These are phyloP conservation scores for Oryza longistaminata DNA, from an alignment of 176 grass and related monocot species.

Conservation along the genomic window DNA sequence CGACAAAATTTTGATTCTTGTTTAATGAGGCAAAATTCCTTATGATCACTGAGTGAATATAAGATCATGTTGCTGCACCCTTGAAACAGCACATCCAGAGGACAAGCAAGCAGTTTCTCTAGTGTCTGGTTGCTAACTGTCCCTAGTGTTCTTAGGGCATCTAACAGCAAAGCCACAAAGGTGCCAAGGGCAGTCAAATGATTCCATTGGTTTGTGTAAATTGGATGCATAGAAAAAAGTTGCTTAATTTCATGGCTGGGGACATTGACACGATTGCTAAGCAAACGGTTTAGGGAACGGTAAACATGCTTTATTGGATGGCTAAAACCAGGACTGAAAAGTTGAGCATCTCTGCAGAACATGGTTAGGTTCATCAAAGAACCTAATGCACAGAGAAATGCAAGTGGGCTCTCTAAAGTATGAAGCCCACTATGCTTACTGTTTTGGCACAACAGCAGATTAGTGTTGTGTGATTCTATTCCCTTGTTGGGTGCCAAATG, in stretches of 20 bases:
- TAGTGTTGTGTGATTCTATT: background rate
- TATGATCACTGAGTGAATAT: slow-evolving; percentile 14
- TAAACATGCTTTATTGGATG: slow-evolving; percentile 32
- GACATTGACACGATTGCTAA: background rate
- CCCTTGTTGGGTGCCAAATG: background rate
- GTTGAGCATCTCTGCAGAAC: slow-evolving; percentile 18
- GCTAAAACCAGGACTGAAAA: background rate
- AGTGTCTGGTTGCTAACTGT: slow-evolving; percentile 33
- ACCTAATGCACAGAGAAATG: slow-evolving; percentile 17
- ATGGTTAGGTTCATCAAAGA: slow-evolving; percentile 31
- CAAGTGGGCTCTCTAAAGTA: slow-evolving; percentile 27
- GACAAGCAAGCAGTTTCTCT: slow-evolving; percentile 37
- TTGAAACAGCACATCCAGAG: slow-evolving; percentile 33
- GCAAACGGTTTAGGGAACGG: slow-evolving; percentile 29
- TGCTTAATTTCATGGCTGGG: background rate
- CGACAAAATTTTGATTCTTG: background rate
- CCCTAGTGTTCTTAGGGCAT: slow-evolving; percentile 11
- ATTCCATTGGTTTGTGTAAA: slow-evolving; percentile 27
- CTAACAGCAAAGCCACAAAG: slow-evolving; percentile 23
- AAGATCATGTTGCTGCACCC: slow-evolving; percentile 25
- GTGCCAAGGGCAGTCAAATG: slow-evolving; percentile 33
- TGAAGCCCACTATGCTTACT: background rate
- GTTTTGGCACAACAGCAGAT: background rate
- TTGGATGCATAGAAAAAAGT: background rate
- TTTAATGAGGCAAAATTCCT: slow-evolving; percentile 18